Evolutionary conservation across 2,329 filamentous ascomycete genomes (phyloP).

Genomic region (Periconia sp.): DNA sequence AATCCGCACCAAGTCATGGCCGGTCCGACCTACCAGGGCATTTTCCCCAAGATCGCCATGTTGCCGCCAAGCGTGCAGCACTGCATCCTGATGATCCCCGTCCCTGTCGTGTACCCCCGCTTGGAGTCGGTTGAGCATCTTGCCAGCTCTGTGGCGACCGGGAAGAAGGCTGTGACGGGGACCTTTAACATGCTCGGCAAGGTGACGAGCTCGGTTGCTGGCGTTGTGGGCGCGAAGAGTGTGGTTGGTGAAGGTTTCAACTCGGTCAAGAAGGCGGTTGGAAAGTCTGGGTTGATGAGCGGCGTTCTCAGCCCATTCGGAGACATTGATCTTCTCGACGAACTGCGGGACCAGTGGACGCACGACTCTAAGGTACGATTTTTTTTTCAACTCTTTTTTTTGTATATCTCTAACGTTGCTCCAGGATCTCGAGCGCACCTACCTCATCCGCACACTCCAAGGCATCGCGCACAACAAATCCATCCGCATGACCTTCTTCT

Average conservation of each 20-base stretch:
- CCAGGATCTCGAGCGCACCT: slow-evolving; percentile 89
- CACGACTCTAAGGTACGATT: slow-evolving; percentile 81
- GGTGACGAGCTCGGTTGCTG: slow-evolving; percentile 90
- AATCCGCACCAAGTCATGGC: slow-evolving; percentile 91
- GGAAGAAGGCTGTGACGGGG: slow-evolving; percentile 94
- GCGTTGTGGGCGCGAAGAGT: slow-evolving; percentile 92
- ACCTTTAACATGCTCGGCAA: slow-evolving; percentile 96
- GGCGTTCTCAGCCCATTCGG: slow-evolving; percentile 94
- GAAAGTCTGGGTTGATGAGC: slow-evolving; percentile 94
- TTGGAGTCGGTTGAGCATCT: slow-evolving; percentile 90
- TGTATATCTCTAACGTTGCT: slow-evolving; percentile 12
- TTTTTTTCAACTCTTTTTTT: neutral
- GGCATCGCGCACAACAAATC: slow-evolving; percentile 94
- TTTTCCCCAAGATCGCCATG: slow-evolving; percentile 93
- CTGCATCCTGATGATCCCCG: slow-evolving; percentile 93
- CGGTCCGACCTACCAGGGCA: slow-evolving; percentile 92
- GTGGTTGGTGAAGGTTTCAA: slow-evolving; percentile 91
- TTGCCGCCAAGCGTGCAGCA: slow-evolving; percentile 93
- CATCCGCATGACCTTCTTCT: slow-evolving; percentile 94
- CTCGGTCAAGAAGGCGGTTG: slow-evolving; percentile 93
- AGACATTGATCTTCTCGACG: slow-evolving; percentile 91
- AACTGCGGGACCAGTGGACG: slow-evolving; percentile 95
- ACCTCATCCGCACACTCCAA: slow-evolving; percentile 92
- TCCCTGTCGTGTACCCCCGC: slow-evolving; percentile 87
- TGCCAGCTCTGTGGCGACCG: slow-evolving; percentile 86